Evolutionary conservation across 345 rosid genomes (phyloP).

Genomic region (Acer negundo): DNA sequence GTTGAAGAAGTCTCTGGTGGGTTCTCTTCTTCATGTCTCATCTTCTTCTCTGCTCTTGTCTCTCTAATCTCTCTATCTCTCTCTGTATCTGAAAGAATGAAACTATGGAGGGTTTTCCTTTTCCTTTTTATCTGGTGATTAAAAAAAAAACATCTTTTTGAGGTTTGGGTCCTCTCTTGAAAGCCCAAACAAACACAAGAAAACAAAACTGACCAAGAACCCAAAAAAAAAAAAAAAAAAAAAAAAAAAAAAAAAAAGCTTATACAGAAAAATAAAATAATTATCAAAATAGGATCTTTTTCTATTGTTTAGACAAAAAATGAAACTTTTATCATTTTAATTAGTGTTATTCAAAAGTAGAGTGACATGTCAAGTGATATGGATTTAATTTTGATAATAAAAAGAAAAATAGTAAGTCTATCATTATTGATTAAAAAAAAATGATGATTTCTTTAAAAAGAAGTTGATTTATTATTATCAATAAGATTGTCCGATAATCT

Average conservation of each 20-base stretch:
- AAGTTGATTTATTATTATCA: too few species aligned
- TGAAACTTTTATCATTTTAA: neutral
- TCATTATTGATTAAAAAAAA: too few species aligned
- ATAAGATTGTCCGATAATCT: too few species aligned
- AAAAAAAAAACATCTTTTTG: neutral
- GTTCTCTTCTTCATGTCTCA: constrained; percentile 35
- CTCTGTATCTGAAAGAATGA: neutral
- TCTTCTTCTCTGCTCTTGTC: constrained; percentile 17
- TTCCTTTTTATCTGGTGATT: neutral
- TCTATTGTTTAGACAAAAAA: neutral
- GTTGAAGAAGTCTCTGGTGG: constrained; percentile 11
- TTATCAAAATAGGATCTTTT: neutral
- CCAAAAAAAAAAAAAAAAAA: neutral
- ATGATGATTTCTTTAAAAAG: too few species aligned
- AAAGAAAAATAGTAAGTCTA: too few species aligned
- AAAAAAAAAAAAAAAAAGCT: neutral
- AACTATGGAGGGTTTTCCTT: constrained; percentile 2
- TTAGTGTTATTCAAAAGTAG: neutral
- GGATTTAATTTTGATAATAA: too few species aligned
- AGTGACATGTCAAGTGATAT: neutral
- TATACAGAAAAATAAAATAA: neutral
- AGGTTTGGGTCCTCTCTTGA: constrained; percentile 8
- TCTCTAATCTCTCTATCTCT: constrained; percentile 1
- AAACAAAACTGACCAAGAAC: constrained; percentile 14
- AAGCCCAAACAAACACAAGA: constrained; percentile 18